A percentile compares a stretch with the other conserved stretches of the same genome.
Evolutionary conservation across 306 rosid genomes (phyloP).

Genomic region (Myrica gale): DNA sequence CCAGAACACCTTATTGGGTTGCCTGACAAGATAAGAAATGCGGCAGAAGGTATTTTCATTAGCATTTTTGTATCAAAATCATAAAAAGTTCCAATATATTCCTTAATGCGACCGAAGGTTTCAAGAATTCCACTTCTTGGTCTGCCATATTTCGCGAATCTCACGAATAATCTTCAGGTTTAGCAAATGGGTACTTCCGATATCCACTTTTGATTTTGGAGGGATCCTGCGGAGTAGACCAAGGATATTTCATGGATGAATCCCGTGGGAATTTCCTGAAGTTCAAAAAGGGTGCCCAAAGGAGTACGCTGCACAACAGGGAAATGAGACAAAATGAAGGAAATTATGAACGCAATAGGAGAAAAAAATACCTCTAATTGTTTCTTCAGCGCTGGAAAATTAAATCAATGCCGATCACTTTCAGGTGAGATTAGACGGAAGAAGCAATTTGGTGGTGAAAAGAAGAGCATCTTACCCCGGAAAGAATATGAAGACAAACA

Average conservation of each 20-base stretch:
- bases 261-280: constrained; percentile 90
- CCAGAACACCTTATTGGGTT: not conserved
- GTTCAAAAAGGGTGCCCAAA: constrained; percentile 96
- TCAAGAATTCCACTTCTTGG: constrained; percentile 9
- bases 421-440: too few relatives aligned
- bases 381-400: too few relatives aligned
- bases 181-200: constrained; percentile 65
- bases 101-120: constrained; percentile 2
- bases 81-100: not conserved
- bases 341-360: not conserved
- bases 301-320: constrained; percentile 51
- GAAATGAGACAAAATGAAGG: not conserved
- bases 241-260: constrained; percentile 77
- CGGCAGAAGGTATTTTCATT: not conserved
- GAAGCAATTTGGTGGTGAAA: not conserved
- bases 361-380: too few relatives aligned
- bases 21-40: not conserved
- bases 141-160: constrained; percentile 8
- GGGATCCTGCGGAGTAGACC: constrained; percentile 77
- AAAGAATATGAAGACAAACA: constrained; percentile 90
- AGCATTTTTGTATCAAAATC: too few relatives aligned
- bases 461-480: constrained; percentile 56
- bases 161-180: constrained; percentile 68
- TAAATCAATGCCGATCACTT: too few relatives aligned
- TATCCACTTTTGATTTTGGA: constrained; percentile 48